Evolutionary conservation across 108 stramenopile genomes (phyloP).

Genomic region (Cyclotella kingstonii): DNA sequence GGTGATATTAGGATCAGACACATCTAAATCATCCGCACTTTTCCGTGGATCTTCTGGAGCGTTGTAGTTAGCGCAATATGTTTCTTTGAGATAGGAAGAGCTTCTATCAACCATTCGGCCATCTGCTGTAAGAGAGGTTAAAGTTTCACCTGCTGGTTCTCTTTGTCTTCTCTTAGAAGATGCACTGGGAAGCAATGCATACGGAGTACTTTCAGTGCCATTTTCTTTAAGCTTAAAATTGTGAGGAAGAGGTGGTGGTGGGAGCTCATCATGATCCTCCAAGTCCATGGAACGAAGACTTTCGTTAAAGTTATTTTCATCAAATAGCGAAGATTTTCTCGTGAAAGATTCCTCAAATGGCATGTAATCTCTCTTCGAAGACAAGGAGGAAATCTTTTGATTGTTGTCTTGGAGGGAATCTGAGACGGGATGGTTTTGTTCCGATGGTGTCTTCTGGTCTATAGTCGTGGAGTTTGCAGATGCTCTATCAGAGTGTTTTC

Average conservation of each 20-base stretch:
- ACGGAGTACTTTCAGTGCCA: too few species aligned
- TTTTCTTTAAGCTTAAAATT: too few species aligned
- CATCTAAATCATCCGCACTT: neutral
- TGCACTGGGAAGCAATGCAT: too few species aligned
- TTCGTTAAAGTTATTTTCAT: conserved; percentile 33
- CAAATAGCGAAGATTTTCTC: conserved; percentile 4
- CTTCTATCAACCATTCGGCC: conserved; percentile 1
- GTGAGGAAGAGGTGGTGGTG: too few species aligned
- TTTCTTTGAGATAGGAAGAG: neutral
- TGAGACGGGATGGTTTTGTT: too few species aligned
- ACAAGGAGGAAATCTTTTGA: neutral
- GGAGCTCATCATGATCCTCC: conserved; percentile 23
- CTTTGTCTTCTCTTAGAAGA: conserved; percentile 10
- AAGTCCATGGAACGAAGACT: conserved; percentile 38
- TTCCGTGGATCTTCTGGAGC: neutral
- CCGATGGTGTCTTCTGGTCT: neutral
- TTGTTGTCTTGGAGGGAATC: conserved; percentile 3
- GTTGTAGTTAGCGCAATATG: neutral
- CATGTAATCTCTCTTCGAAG: neutral
- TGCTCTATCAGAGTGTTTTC: neutral
- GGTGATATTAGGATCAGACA: conserved; percentile 21
- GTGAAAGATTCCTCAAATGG: too few species aligned
- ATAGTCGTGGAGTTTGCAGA: neutral
- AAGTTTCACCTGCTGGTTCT: conserved; percentile 20
- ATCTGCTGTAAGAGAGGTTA: conserved; percentile 17